phyloP scores from a whole-genome alignment of 441 rosid species.

The Adansonia madagascariensis region DNA sequence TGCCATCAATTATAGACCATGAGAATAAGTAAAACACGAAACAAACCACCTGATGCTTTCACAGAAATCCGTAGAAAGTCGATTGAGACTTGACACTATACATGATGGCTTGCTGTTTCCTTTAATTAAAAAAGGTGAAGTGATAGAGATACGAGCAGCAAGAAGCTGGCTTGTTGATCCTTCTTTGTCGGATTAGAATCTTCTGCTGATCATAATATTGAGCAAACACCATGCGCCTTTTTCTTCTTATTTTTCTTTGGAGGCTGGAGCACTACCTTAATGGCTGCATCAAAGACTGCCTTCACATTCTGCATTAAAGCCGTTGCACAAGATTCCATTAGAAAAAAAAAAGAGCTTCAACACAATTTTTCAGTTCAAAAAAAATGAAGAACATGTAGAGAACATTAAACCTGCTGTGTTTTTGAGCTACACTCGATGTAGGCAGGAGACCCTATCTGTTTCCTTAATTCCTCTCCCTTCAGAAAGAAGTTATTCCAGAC shows the following conservation, averaged over 20 bases:
- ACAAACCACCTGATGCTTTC: constrained; percentile 37
- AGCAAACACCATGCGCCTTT: constrained; percentile 65
- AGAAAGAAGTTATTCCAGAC: constrained; percentile 23
- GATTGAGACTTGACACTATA: constrained; percentile 39
- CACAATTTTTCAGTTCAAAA: not conserved
- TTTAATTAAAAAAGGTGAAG: constrained; percentile 7
- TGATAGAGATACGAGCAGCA: constrained; percentile 19
- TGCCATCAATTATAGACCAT: constrained; percentile 35
- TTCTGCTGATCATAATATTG: constrained; percentile 63
- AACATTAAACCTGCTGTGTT: constrained; percentile 73
- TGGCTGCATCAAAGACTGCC: constrained; percentile 75
- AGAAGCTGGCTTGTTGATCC: constrained; percentile 29
- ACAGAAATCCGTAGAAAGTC: constrained; percentile 38
- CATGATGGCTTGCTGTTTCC: constrained; percentile 37
- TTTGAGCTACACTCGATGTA: constrained; percentile 93
- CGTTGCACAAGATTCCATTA: constrained; percentile 15
- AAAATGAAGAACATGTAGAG: not conserved
- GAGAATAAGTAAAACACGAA: constrained; percentile 28
- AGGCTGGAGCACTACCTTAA: constrained; percentile 81
- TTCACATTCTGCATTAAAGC: constrained; percentile 64
- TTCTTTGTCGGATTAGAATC: constrained; percentile 38
- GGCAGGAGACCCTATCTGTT: constrained; percentile 74
- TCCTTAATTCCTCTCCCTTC: constrained; percentile 95
- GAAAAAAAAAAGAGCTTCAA: not conserved
- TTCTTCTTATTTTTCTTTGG: constrained; percentile 86